phyloP scores from a whole-genome alignment of 306 rosid genomes.

The Fagus sylvatica region DNA sequence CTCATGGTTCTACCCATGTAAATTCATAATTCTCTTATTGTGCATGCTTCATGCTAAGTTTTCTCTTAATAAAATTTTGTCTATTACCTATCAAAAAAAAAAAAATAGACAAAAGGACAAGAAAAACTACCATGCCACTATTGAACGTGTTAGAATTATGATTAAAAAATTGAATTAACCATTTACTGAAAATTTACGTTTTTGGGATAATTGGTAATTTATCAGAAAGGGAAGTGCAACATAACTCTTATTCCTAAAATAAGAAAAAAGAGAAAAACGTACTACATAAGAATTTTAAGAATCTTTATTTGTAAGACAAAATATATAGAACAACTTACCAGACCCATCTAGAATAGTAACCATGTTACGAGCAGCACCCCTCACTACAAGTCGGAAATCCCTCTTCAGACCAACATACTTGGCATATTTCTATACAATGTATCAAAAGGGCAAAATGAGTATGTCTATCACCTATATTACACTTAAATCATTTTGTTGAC shows the following conservation, averaged over 20 bases:
- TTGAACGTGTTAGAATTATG: neutral
- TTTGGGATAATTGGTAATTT: no score
- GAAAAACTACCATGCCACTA: neutral
- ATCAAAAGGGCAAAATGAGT: constrained; percentile 25
- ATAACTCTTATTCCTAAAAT: neutral
- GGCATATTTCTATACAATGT: constrained; percentile 78
- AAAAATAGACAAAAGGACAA: neutral
- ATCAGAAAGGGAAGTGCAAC: neutral
- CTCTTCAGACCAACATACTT: constrained; percentile 92
- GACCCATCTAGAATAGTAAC: constrained; percentile 88
- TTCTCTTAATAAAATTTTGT: no score
- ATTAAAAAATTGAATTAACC: no score
- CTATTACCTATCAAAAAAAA: no score
- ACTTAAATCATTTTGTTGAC: constrained; percentile 13
- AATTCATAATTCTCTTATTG: no score
- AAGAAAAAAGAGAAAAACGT: neutral
- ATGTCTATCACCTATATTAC: constrained; percentile 10
- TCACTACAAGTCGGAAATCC: constrained; percentile 96
- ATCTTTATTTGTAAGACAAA: neutral
- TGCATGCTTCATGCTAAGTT: no score
- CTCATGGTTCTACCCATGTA: no score
- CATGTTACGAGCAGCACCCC: constrained; percentile 98
- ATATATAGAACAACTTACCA: constrained; percentile 55
- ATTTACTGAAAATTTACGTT: no score
- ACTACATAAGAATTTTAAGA: neutral